Conservation (phyloP, 495 filamentous ascomycete genomes). For the Trichodelitschia bisporula region DNA sequence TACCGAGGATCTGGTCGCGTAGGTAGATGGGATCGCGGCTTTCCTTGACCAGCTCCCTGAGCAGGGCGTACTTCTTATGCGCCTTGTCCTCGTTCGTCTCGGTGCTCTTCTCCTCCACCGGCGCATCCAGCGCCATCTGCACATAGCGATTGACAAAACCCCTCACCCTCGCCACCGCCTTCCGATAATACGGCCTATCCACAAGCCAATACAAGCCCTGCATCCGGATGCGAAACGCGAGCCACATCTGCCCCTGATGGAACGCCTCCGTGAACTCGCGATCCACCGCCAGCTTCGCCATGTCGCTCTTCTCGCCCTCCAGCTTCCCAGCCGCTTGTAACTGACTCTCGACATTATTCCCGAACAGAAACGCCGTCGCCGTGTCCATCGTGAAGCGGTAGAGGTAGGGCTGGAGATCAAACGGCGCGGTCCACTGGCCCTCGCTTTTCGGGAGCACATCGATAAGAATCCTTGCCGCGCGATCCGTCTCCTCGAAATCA, state of each 20-base stretch:
- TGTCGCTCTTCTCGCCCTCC: no score
- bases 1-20: slow-evolving; percentile 22
- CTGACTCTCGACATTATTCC: slow-evolving; percentile 1
- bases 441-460: neutral
- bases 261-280: neutral
- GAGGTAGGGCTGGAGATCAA: slow-evolving; percentile 2
- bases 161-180: slow-evolving; percentile 6
- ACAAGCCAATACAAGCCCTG: no score
- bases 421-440: neutral
- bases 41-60: slow-evolving; percentile 5
- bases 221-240: no score
- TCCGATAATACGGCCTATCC: no score
- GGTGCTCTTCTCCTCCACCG: slow-evolving; percentile 25
- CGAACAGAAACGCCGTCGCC: slow-evolving; percentile 2
- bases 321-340: no score
- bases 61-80: slow-evolving; percentile 9
- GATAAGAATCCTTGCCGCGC: neutral
- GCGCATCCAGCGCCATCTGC: slow-evolving; percentile 12
- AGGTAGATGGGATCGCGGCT: slow-evolving; percentile 12
- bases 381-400: slow-evolving; percentile 1
- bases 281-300: no score
- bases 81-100: slow-evolving; percentile 14
- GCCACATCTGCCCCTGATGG: neutral
- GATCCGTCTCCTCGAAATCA: neutral
- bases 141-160: slow-evolving; percentile 24